These are phyloP conservation scores for Penicillium glabrum DNA, from an alignment of 2,329 filamentous ascomycete genomes.

Conservation along the genomic window DNA sequence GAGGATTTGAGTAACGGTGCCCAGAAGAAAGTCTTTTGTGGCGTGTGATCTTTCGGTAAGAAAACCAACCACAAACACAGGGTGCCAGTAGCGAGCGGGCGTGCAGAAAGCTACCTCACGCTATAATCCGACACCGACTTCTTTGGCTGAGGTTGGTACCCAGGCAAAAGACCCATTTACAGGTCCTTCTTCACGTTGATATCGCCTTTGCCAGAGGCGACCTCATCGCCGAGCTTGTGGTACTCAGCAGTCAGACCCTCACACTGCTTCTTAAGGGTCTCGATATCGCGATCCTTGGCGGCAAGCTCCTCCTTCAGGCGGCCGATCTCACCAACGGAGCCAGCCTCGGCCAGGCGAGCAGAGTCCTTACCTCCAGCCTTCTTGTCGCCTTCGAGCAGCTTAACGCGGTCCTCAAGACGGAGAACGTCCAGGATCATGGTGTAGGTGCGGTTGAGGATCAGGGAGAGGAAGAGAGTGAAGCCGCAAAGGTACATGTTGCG, in stretches of 20 bases:
- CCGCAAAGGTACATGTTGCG: slow-evolving; percentile 99
- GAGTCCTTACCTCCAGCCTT: slow-evolving; percentile 64
- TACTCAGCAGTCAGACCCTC: slow-evolving; percentile 83
- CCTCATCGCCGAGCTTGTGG: slow-evolving; percentile 79
- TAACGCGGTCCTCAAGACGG: slow-evolving; percentile 87
- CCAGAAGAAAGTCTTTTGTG: not conserved
- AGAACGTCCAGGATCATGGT: slow-evolving; percentile 93
- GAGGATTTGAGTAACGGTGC: not conserved
- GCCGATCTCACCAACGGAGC: slow-evolving; percentile 70
- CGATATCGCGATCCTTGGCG: slow-evolving; percentile 78
- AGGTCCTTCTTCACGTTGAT: slow-evolving; percentile 56
- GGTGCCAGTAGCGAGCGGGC: not conserved
- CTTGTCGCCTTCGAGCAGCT: slow-evolving; percentile 71
- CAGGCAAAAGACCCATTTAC: slow-evolving; percentile 33
- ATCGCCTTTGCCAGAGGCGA: slow-evolving; percentile 54
- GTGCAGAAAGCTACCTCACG: not conserved
- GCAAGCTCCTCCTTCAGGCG: slow-evolving; percentile 71
- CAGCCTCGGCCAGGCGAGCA: slow-evolving; percentile 70
- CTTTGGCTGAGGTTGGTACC: not conserved
- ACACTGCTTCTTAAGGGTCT: slow-evolving; percentile 89
- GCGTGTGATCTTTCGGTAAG: not conserved
- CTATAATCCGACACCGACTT: not conserved
- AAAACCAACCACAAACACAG: not conserved
- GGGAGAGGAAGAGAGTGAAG: slow-evolving; percentile 96
- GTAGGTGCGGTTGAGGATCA: slow-evolving; percentile 98